A percentile compares a stretch with the other conserved stretches of the same genome.
Conservation (phyloP, 2,329 filamentous ascomycete genomes). For the Verruconis gallopava region DNA sequence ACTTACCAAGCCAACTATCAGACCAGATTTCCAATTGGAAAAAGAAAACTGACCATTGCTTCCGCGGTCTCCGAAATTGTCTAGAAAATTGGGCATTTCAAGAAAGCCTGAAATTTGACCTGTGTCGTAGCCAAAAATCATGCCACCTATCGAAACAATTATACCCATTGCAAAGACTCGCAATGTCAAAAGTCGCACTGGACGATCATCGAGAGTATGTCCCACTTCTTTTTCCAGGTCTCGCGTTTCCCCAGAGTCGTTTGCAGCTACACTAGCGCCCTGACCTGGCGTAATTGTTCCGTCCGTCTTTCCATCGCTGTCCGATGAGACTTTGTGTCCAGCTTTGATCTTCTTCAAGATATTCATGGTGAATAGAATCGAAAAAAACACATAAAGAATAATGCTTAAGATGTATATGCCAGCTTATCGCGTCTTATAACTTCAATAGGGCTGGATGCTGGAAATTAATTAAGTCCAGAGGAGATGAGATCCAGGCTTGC, state of each 20-base stretch:
- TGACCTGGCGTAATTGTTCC: conserved; percentile 3
- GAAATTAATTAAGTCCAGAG: no score
- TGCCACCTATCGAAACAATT: conserved; percentile 6
- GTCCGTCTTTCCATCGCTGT: background rate
- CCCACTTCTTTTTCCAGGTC: conserved; percentile 6
- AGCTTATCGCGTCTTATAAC: no score
- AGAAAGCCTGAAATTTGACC: conserved; percentile 11
- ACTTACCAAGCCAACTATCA: conserved; percentile 28
- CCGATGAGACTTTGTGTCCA: background rate
- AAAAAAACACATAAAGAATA: background rate
- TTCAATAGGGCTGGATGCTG: no score
- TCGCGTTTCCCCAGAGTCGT: background rate
- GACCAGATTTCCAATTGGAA: conserved; percentile 22
- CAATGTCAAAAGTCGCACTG: conserved; percentile 2
- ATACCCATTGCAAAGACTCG: conserved; percentile 8
- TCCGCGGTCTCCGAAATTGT: conserved; percentile 8
- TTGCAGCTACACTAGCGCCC: no score
- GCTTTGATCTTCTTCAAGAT: conserved; percentile 1
- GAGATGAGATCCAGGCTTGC: no score
- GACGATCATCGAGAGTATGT: conserved; percentile 2
- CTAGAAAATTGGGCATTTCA: conserved; percentile 11
- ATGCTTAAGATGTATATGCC: no score
- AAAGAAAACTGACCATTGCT: conserved; percentile 13
- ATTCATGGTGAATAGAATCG: background rate
- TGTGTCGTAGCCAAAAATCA: conserved; percentile 11